phyloP scores from a whole-genome alignment of 2,329 filamentous ascomycete genomes.

The Dactylonectria macrodidyma region DNA sequence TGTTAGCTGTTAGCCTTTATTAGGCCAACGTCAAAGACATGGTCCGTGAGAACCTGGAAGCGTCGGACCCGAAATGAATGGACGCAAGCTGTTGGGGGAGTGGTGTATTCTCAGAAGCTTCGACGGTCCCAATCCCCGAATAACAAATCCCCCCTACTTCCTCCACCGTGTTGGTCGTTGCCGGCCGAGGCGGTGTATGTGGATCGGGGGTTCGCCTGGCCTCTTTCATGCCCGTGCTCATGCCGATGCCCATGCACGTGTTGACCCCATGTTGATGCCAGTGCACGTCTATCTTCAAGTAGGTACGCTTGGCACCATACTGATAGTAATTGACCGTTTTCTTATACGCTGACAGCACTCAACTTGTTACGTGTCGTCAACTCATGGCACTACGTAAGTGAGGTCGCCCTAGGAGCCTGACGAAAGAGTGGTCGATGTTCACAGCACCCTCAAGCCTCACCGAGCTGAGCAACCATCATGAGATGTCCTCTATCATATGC shows the following conservation, averaged over 20 bases:
- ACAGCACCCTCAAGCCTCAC: slow-evolving; percentile 11
- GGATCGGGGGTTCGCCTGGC: slow-evolving; percentile 14
- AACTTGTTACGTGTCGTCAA: slow-evolving; percentile 1
- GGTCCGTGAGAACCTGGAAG: slow-evolving; percentile 14
- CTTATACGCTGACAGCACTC: slow-evolving; percentile 8
- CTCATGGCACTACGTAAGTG: slow-evolving; percentile 2
- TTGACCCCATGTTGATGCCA: background rate
- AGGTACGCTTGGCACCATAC: slow-evolving; percentile 1
- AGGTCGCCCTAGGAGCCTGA: slow-evolving; percentile 1
- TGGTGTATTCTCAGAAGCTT: slow-evolving; percentile 22
- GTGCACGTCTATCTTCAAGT: background rate
- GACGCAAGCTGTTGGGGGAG: slow-evolving; percentile 4
- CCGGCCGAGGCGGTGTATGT: slow-evolving; percentile 25
- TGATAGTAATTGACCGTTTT: background rate
- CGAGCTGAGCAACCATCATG: slow-evolving; percentile 28
- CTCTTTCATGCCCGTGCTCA: slow-evolving; percentile 12
- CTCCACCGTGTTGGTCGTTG: slow-evolving; percentile 19
- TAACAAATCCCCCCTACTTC: background rate
- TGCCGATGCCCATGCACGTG: background rate
- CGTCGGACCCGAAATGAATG: slow-evolving; percentile 27
- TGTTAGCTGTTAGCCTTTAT: slow-evolving; percentile 1
- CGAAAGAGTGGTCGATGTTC: background rate
- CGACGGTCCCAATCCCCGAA: slow-evolving; percentile 13
- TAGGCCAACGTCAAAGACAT: slow-evolving; percentile 17
- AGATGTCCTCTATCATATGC: slow-evolving; percentile 19